A percentile compares a stretch with the other conserved stretches of the same genome.
These are phyloP conservation scores for Entomortierella parvispora DNA, from an alignment of 192 early-diverging fungal species.

Conservation along the genomic window DNA sequence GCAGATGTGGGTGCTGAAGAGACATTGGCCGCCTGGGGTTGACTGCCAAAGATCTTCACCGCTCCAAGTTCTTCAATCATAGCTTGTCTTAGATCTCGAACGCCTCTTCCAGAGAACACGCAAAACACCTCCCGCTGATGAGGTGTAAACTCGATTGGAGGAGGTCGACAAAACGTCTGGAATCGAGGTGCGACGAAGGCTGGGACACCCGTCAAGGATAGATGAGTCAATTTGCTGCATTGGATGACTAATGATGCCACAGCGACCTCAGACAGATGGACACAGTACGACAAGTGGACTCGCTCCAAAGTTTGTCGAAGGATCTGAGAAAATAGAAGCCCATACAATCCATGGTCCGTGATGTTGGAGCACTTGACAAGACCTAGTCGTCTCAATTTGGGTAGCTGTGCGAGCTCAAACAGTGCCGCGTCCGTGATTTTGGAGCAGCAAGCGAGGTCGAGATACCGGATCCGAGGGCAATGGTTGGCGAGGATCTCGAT, in stretches of 20 bases:
- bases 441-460: constrained; percentile 66
- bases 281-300: constrained; percentile 67
- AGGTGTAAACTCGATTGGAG: constrained; percentile 61
- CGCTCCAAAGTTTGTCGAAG: constrained; percentile 59
- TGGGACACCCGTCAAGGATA: constrained; percentile 65
- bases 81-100: constrained; percentile 56
- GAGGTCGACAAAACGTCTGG: constrained; percentile 59
- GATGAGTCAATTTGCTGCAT: constrained; percentile 61
- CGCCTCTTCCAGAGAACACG: constrained; percentile 67
- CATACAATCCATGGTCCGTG: constrained; percentile 61
- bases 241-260: constrained; percentile 57
- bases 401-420: constrained; percentile 61
- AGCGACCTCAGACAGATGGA: constrained; percentile 54
- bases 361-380: constrained; percentile 71
- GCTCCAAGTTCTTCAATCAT: constrained; percentile 31
- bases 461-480: constrained; percentile 64
- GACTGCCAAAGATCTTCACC: not conserved
- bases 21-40: constrained; percentile 11
- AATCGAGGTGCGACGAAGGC: constrained; percentile 58
- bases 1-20: too few species aligned
- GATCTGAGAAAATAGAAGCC: constrained; percentile 52
- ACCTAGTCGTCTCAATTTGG: constrained; percentile 64
- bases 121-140: constrained; percentile 69
- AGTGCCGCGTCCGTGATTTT: constrained; percentile 62
- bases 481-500: constrained; percentile 55